Percentiles rank a stretch among this genome's conserved stretches.
phyloP scores from a whole-genome alignment of 2,329 filamentous ascomycete genomes.

The Aspergillus clavatus region DNA sequence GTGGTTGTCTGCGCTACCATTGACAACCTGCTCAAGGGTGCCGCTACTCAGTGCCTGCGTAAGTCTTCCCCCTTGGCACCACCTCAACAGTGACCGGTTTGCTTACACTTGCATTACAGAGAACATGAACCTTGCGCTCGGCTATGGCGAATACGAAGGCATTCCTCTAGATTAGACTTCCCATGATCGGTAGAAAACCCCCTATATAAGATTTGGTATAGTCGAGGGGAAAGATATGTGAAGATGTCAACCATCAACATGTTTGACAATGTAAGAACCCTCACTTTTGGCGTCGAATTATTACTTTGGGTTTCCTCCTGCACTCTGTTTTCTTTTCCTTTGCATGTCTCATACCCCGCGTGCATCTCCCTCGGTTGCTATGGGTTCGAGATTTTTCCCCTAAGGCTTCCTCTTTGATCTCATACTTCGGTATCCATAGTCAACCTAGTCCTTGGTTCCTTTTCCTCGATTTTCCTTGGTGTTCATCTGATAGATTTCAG shows the following conservation, averaged over 20 bases:
- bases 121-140: conserved; percentile 91
- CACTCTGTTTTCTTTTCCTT: conserved; percentile 8
- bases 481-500: conserved; percentile 11
- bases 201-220: conserved; percentile 16
- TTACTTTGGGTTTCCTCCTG: conserved; percentile 7
- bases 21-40: conserved; percentile 90
- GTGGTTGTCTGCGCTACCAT: conserved; percentile 94
- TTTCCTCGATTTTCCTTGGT: conserved; percentile 6
- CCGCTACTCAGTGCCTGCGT: conserved; percentile 88
- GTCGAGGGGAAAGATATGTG: conserved; percentile 15
- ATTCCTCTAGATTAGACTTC: conserved; percentile 58
- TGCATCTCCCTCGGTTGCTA: conserved; percentile 25
- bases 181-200: conserved; percentile 9
- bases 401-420: conserved; percentile 13
- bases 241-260: conserved; percentile 9
- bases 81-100: not conserved
- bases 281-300: conserved; percentile 2
- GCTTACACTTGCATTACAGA: conserved; percentile 45
- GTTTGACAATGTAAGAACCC: conserved; percentile 11
- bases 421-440: conserved; percentile 21
- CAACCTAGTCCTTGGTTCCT: conserved; percentile 12
- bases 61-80: conserved; percentile 42
- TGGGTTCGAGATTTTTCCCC: conserved; percentile 20
- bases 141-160: conserved; percentile 82
- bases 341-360: conserved; percentile 26